phyloP scores from a whole-genome alignment of 139 green algal species.

The Monoraphidium neglectum region DNA sequence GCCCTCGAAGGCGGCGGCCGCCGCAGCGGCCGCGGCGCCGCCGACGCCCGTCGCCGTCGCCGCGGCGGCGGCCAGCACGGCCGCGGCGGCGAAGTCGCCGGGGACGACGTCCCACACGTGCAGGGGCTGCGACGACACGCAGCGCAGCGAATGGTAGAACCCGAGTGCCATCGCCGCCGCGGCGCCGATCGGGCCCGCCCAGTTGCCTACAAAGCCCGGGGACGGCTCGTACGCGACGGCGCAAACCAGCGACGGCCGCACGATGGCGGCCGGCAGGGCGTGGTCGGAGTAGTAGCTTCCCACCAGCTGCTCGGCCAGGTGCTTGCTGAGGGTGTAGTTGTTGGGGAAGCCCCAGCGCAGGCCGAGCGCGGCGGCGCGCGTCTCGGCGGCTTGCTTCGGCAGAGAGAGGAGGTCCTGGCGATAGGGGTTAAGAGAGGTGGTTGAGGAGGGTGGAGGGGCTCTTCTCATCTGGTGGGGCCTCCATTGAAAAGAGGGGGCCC shows the following conservation, averaged over 20 bases:
- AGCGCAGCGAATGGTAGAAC: constrained; percentile 38
- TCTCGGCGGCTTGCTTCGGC: constrained; percentile 24
- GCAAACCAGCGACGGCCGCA: constrained; percentile 52
- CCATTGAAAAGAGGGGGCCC: no score
- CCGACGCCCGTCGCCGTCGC: constrained; percentile 10
- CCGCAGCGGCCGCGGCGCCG: neutral
- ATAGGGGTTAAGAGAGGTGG: neutral
- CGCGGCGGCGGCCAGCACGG: constrained; percentile 46
- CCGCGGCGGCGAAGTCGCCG: constrained; percentile 50
- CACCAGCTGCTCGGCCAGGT: constrained; percentile 63
- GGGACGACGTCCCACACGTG: constrained; percentile 58
- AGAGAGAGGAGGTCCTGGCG: constrained; percentile 28
- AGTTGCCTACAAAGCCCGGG: constrained; percentile 56
- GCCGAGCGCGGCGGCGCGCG: constrained; percentile 20
- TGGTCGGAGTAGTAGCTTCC: constrained; percentile 10
- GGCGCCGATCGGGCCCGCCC: constrained; percentile 18
- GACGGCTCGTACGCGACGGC: constrained; percentile 43
- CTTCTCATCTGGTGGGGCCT: no score
- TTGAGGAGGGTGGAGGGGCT: no score
- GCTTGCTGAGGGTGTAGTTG: constrained; percentile 56
- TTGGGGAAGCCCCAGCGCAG: constrained; percentile 51
- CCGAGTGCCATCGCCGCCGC: constrained; percentile 43
- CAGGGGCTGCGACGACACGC: constrained; percentile 26
- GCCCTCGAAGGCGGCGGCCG: neutral
- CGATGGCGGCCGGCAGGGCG: constrained; percentile 36